A percentile compares a stretch with the other conserved stretches of the same genome.
Conservation (phyloP, 345 rosid genomes). For the Populus tremula region DNA sequence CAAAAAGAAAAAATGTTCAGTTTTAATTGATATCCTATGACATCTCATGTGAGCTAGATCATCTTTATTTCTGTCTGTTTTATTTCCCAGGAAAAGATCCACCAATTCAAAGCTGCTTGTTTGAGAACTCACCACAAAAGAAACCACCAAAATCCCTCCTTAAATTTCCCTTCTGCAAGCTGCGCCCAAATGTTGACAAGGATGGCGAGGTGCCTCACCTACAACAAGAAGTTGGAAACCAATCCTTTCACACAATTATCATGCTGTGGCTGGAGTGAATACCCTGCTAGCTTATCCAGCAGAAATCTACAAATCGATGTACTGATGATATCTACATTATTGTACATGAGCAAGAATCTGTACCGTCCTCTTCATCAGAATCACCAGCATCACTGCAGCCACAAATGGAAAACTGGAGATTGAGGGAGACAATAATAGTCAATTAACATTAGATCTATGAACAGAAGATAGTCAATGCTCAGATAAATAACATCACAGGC, state of each 20-base stretch:
- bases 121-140: neutral
- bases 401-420: slow-evolving; percentile 17
- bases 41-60: slow-evolving; percentile 15
- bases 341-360: slow-evolving; percentile 77
- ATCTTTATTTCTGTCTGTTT: slow-evolving; percentile 5
- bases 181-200: slow-evolving; percentile 8
- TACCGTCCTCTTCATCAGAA: slow-evolving; percentile 69
- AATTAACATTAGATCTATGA: neutral
- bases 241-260: slow-evolving; percentile 17
- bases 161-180: slow-evolving; percentile 4
- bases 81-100: slow-evolving; percentile 7
- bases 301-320: slow-evolving; percentile 16
- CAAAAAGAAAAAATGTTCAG: neutral
- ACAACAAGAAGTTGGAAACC: slow-evolving; percentile 19
- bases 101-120: slow-evolving; percentile 13
- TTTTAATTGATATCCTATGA: neutral
- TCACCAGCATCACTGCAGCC: slow-evolving; percentile 79
- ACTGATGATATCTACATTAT: slow-evolving; percentile 60
- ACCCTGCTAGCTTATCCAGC: slow-evolving; percentile 5
- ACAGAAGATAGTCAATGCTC: neutral
- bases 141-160: slow-evolving; percentile 3
- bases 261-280: slow-evolving; percentile 14
- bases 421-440: neutral
- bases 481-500: neutral
- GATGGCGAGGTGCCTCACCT: slow-evolving; percentile 23